phyloP scores from a whole-genome alignment of 192 early-diverging fungal species.

The Chytriomyces sp. region DNA sequence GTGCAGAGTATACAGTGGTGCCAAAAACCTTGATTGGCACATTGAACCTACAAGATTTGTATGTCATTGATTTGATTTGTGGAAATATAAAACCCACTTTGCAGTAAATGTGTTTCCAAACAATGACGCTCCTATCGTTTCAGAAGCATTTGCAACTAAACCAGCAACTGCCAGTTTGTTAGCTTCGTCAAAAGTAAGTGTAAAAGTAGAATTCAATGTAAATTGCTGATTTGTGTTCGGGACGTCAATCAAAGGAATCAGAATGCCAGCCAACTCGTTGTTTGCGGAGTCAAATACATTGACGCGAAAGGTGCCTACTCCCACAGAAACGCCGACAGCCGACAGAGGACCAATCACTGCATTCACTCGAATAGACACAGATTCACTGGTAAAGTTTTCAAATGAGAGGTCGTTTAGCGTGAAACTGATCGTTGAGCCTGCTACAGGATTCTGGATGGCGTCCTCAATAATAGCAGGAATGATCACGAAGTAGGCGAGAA shows the following conservation, averaged over 20 bases:
- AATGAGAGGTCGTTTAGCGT: conserved; percentile 11
- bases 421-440: conserved; percentile 3
- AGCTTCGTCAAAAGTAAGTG: background rate
- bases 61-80: background rate
- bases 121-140: too few species aligned
- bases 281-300: conserved; percentile 25
- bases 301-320: conserved; percentile 30
- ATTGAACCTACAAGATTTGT: background rate
- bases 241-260: background rate
- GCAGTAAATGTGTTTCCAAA: conserved; percentile 18
- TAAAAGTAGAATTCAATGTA: background rate
- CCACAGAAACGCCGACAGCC: conserved; percentile 29
- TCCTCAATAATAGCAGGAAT: conserved; percentile 37
- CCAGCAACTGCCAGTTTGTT: background rate
- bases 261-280: background rate
- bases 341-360: conserved; percentile 23
- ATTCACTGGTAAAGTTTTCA: background rate
- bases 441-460: conserved; percentile 21
- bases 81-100: conserved; percentile 1
- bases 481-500: conserved; percentile 40
- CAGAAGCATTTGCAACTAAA: background rate
- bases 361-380: conserved; percentile 27
- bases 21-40: conserved; percentile 33
- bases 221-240: background rate
- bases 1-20: conserved; percentile 39